Evolutionary conservation across 768 basidiomycete species (phyloP), one percentile per base, ranked within the genome.

Genomic region (Nevesoporus exiguus): DNA sequence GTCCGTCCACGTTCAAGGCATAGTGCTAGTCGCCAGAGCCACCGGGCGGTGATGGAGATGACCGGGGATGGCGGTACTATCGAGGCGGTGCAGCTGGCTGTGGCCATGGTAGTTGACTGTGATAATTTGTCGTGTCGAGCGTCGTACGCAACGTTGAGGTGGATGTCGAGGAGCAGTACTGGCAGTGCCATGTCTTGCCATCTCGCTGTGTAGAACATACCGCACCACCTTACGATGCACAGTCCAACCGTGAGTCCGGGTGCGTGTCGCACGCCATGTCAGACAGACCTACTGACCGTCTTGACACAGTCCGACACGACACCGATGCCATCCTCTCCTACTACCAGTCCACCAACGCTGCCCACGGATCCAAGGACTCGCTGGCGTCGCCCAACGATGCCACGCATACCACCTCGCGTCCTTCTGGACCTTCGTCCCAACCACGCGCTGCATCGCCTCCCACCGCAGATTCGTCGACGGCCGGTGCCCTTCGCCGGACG

Each of bases 281-380:
- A 41, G 51, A 45, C 33, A n/a, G n/a, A 14, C n/a, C 19, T 29
- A 17, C 40, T 54, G 25, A 51, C 50, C 44, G 6, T 49, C 34
- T 46, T 44, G 47, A 48, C 45, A 7, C 47, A 49, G 62, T 44
- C 15, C 57, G 48, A 49, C 59, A 48, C 48, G 78, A 80, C 42
- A 72, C 76, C 29, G 77, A 79, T 45, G 66, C 70, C 44, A 77
- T 79, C 56, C 65, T 80, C 48, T 77, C 77, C 19, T 80, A 82
- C 65, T 84, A 83, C 71, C 76, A 82, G 62, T 82, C 83, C 8
- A 71, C 80, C 53, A 71, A 49, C 31, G 31, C 47, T 24, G 37
- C 45, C 17, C 44, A 25, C 14, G 27, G 21, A 30, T 46, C 34
- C 25, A 33, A 51, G 52, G 64, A 27, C 17, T 5, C 44, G 7